These are phyloP conservation scores for Aspergillus pseudotamarii DNA, from an alignment of 2,329 filamentous ascomycete species.

Conservation along the genomic window DNA sequence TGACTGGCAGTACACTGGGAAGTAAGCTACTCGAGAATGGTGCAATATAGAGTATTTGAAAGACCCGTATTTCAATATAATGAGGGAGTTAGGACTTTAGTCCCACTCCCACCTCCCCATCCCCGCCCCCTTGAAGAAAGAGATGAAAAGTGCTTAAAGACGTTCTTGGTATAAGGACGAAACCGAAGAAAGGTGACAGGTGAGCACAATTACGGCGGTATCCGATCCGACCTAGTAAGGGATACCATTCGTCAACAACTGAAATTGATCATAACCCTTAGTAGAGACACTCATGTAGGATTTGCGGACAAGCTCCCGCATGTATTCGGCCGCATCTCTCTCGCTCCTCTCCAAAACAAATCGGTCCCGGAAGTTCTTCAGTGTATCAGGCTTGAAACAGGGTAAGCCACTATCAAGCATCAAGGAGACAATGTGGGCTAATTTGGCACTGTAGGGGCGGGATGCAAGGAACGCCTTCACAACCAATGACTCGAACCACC, in stretches of 20 bases:
- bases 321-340: constrained; percentile 90
- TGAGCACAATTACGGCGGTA: background rate
- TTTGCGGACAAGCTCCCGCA: constrained; percentile 85
- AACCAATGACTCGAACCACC: constrained; percentile 94
- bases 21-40: no score
- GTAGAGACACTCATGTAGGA: constrained; percentile 91
- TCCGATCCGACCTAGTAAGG: constrained; percentile 66
- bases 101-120: background rate
- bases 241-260: constrained; percentile 95
- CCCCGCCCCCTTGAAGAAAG: background rate
- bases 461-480: constrained; percentile 92
- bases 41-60: no score
- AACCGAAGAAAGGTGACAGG: background rate
- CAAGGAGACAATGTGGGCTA: constrained; percentile 84
- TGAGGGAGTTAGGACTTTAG: no score
- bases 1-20: no score
- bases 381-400: constrained; percentile 96
- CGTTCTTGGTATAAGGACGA: background rate
- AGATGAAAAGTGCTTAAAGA: background rate
- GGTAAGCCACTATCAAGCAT: constrained; percentile 97
- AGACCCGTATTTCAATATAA: no score
- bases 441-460: constrained; percentile 82
- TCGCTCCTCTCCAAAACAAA: constrained; percentile 93
- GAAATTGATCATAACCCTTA: constrained; percentile 96
- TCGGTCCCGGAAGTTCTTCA: constrained; percentile 86